phyloP scores from a whole-genome alignment of 1,284 basidiomycete species.

The Phlebopus sp. region DNA sequence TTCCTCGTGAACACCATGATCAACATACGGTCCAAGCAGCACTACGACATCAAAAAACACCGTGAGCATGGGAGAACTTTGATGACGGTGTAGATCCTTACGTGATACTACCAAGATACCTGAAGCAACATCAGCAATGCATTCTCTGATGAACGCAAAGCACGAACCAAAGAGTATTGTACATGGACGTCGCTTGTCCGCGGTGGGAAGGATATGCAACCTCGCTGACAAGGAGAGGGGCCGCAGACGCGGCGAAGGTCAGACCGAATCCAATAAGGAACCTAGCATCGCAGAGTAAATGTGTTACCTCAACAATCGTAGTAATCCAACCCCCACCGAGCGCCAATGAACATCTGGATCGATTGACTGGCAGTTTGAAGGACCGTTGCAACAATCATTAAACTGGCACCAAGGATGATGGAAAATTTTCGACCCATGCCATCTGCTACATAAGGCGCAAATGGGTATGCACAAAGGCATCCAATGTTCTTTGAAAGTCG shows the following conservation, averaged over 20 bases:
- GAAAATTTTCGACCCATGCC: constrained; percentile 27
- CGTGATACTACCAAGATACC: constrained; percentile 60
- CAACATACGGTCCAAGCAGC: constrained; percentile 58
- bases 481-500: constrained; percentile 25
- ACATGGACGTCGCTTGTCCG: constrained; percentile 50
- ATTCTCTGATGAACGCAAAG: too few species aligned
- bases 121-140: background rate
- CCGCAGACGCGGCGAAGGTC: constrained; percentile 50
- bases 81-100: constrained; percentile 28
- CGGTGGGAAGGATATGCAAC: constrained; percentile 54
- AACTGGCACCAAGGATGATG: constrained; percentile 25
- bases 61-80: constrained; percentile 2
- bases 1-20: background rate
- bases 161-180: constrained; percentile 53
- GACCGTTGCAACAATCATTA: constrained; percentile 29
- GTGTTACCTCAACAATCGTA: background rate
- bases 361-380: constrained; percentile 31
- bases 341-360: constrained; percentile 32
- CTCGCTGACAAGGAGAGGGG: constrained; percentile 54
- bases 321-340: constrained; percentile 17
- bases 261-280: constrained; percentile 55
- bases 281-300: constrained; percentile 19
- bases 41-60: constrained; percentile 25
- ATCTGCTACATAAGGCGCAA: constrained; percentile 30
- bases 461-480: constrained; percentile 27